phyloP scores from a whole-genome alignment of 805 yeast species.

The Candida maesae region DNA sequence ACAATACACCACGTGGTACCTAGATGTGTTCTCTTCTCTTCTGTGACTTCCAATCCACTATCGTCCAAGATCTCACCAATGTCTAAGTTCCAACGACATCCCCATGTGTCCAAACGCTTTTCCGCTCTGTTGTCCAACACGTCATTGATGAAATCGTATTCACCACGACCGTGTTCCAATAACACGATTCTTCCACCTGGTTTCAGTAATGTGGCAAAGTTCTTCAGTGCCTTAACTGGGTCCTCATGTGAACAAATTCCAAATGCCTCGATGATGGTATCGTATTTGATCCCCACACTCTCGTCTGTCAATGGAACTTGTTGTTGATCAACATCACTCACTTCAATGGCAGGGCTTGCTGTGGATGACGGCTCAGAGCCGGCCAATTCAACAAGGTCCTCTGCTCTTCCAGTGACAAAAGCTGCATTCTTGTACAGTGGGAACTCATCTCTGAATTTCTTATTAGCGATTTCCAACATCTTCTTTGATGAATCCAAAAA shows the following conservation, averaged over 20 bases:
- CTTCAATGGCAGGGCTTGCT: constrained; percentile 11
- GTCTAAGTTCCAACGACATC: constrained; percentile 96
- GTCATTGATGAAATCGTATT: constrained; percentile 71
- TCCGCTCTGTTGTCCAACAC: constrained; percentile 81
- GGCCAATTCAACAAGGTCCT: constrained; percentile 64
- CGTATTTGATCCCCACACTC: constrained; percentile 56
- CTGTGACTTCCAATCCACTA: constrained; percentile 79
- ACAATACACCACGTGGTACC: constrained; percentile 91
- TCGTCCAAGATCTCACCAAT: constrained; percentile 82
- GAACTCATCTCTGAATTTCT: constrained; percentile 64
- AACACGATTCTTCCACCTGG: constrained; percentile 89
- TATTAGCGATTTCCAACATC: constrained; percentile 79
- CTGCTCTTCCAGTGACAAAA: constrained; percentile 88
- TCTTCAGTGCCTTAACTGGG: constrained; percentile 76
- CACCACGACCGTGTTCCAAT: constrained; percentile 90
- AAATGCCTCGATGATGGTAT: constrained; percentile 89
- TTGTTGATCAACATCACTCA: constrained; percentile 25
- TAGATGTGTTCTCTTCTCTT: constrained; percentile 76
- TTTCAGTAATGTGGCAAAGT: constrained; percentile 66
- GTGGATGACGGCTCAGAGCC: constrained; percentile 17
- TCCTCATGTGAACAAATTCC: constrained; percentile 96
- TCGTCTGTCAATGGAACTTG: constrained; percentile 24
- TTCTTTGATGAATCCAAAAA: constrained; percentile 79
- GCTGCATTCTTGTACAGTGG: constrained; percentile 73
- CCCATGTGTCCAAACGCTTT: constrained; percentile 85